These are phyloP conservation scores for Calonectria henricotiae DNA, from an alignment of 2,329 filamentous ascomycete species.

Conservation along the genomic window DNA sequence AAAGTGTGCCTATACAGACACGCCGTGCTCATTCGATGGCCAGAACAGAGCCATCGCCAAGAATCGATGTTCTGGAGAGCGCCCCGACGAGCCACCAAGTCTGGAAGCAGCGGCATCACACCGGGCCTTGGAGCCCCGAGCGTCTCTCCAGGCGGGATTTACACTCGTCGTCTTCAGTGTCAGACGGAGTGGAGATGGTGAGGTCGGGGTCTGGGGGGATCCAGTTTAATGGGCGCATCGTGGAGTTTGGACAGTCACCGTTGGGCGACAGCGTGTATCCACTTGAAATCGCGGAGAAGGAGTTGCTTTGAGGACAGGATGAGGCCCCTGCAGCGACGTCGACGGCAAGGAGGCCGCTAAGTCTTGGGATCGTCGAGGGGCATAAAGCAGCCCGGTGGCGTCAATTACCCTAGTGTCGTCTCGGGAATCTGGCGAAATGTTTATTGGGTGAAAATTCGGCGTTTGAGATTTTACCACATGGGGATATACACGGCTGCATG, in stretches of 20 bases:
- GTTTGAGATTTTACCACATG: constrained; percentile 19
- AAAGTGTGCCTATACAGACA: constrained; percentile 24
- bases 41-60: constrained; percentile 47
- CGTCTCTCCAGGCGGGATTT: constrained; percentile 32
- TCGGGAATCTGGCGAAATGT: neutral
- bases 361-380: constrained; percentile 37
- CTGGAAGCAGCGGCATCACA: constrained; percentile 39
- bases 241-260: constrained; percentile 45
- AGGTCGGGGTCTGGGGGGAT: constrained; percentile 50
- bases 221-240: constrained; percentile 46
- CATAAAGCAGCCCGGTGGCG: constrained; percentile 5
- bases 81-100: constrained; percentile 35
- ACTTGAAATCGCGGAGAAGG: constrained; percentile 38
- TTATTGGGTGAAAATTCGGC: constrained; percentile 2
- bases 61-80: constrained; percentile 35
- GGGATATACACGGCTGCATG: constrained; percentile 5
- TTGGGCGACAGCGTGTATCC: constrained; percentile 39
- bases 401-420: constrained; percentile 10
- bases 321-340: constrained; percentile 19
- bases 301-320: constrained; percentile 23
- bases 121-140: constrained; percentile 43
- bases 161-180: constrained; percentile 6
- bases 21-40: constrained; percentile 40
- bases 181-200: constrained; percentile 45
- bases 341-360: constrained; percentile 28